Percentiles rank a stretch among this genome's conserved stretches.
Conservation (phyloP, 2,329 filamentous ascomycete species). For the Orbilia blumenaviensis region DNA sequence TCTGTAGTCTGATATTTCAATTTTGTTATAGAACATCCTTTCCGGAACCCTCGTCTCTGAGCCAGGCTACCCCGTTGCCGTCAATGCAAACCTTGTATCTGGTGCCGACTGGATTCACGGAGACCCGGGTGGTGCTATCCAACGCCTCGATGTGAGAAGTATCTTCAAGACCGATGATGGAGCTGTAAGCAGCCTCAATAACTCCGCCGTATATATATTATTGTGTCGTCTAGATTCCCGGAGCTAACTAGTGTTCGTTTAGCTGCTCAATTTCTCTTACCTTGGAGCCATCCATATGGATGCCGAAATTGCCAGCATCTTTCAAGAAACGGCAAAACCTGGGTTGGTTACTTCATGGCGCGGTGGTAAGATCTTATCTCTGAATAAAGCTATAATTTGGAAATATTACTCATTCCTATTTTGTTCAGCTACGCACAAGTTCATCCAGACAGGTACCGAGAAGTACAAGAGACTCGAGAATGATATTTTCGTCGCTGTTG, state of each 20-base stretch:
- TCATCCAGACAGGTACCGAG: slow-evolving; percentile 61
- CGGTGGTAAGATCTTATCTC: slow-evolving; percentile 59
- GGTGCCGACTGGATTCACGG: slow-evolving; percentile 62
- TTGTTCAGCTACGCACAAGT: slow-evolving; percentile 60
- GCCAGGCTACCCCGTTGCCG: slow-evolving; percentile 59
- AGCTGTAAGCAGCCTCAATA: slow-evolving; percentile 18
- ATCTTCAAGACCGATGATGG: slow-evolving; percentile 58
- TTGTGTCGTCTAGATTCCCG: neutral
- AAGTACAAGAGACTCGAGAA: slow-evolving; percentile 60
- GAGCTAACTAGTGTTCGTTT: neutral
- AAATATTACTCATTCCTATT: neutral
- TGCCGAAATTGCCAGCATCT: slow-evolving; percentile 59
- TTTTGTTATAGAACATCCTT: slow-evolving; percentile 47
- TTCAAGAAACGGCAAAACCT: slow-evolving; percentile 60
- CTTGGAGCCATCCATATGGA: slow-evolving; percentile 61
- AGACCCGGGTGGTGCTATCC: slow-evolving; percentile 61
- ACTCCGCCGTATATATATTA: neutral
- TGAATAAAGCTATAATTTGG: neutral
- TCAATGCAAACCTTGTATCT: slow-evolving; percentile 61
- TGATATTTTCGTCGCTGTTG: slow-evolving; percentile 63
- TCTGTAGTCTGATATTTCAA: neutral
- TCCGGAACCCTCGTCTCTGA: slow-evolving; percentile 61
- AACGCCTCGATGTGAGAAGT: slow-evolving; percentile 62
- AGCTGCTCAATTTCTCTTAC: slow-evolving; percentile 61
- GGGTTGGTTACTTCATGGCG: slow-evolving; percentile 62